Evolutionary conservation across 139 green algal genomes (phyloP).

Genomic region (Micromonas commoda): DNA sequence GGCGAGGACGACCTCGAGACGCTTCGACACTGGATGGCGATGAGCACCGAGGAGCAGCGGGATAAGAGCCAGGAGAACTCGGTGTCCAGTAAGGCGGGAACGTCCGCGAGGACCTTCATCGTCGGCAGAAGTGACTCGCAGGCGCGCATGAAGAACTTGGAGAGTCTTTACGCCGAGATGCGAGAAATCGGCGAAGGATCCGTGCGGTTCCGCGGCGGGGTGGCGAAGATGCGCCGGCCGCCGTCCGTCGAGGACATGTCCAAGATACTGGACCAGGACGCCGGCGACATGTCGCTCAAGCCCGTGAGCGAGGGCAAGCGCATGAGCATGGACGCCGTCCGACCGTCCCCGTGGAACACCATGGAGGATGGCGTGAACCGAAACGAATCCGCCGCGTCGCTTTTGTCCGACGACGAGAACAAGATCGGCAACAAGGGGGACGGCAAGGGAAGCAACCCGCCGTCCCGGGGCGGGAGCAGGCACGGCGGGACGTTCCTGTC

Average conservation of each 20-base stretch:
- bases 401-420: no score
- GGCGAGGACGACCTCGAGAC: background rate
- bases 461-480: background rate
- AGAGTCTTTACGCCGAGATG: no score
- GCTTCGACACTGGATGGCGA: constrained; percentile 7
- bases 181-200: background rate
- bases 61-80: background rate
- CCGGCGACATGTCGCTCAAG: background rate
- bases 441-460: no score
- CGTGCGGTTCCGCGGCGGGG: background rate
- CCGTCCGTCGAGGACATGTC: no score
- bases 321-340: background rate
- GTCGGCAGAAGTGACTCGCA: no score
- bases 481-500: background rate
- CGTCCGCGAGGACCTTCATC: no score
- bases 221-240: no score
- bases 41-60: background rate
- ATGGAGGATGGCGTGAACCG: no score
- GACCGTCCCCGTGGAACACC: no score
- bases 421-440: no score
- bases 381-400: background rate
- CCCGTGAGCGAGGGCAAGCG: background rate
- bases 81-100: no score
- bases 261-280: background rate
- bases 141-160: no score